Conservation (phyloP, 2,329 filamentous ascomycete genomes). For the Cercospora brassicicola region DNA sequence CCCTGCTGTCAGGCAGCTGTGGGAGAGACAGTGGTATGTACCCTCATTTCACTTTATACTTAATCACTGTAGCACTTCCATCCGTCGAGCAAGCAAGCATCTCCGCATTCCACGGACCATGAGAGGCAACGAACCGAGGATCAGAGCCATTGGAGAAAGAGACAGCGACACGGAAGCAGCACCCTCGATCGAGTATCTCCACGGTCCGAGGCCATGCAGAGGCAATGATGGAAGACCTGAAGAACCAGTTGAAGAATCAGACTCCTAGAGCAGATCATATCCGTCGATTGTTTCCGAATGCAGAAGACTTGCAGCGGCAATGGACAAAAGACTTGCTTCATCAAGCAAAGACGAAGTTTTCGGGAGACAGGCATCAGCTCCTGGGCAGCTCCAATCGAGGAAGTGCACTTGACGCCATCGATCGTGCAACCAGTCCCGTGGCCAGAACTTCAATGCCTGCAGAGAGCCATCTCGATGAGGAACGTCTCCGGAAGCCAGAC, state of each 20-base stretch:
- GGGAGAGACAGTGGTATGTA: background rate
- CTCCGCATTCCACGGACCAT: background rate
- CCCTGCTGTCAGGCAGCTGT: background rate
- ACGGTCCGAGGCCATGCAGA: background rate
- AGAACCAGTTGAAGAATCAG: background rate
- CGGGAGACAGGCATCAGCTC: background rate
- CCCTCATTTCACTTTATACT: background rate
- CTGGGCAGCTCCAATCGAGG: background rate
- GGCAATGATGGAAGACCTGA: background rate
- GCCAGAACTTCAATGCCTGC: background rate
- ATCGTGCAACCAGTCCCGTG: background rate
- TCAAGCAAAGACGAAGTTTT: background rate
- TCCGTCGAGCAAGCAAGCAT: constrained; percentile 6
- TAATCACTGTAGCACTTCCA: background rate
- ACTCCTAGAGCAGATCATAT: background rate
- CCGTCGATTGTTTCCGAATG: background rate
- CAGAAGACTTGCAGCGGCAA: background rate
- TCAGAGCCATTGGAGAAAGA: background rate
- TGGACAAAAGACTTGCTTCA: background rate
- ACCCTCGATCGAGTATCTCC: background rate
- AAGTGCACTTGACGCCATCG: background rate
- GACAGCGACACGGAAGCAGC: background rate
- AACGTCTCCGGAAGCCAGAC: background rate
- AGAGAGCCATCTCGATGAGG: background rate
- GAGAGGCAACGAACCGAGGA: background rate